Evolutionary conservation across 495 filamentous ascomycete genomes (phyloP).

Genomic region (Penicillium crystallinum): DNA sequence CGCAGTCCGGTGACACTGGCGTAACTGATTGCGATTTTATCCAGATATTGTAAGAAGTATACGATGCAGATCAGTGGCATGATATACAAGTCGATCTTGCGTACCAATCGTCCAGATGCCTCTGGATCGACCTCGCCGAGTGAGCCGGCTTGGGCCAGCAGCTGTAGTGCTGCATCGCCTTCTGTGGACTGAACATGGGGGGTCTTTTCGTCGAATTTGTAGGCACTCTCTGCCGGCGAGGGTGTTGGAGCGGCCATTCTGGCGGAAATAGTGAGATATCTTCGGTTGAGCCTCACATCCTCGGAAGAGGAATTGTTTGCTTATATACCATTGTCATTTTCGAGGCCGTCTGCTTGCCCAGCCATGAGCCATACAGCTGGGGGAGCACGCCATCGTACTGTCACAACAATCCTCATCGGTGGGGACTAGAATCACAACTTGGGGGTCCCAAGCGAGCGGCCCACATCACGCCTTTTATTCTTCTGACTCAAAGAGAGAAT

Average conservation of each 20-base stretch:
- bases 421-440: neutral
- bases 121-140: neutral
- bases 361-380: neutral
- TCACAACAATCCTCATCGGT: neutral
- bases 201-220: neutral
- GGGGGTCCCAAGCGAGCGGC: neutral
- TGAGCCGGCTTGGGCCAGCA: neutral
- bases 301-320: neutral
- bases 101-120: slow-evolving; percentile 2
- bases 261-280: neutral
- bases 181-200: neutral
- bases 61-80: slow-evolving; percentile 37
- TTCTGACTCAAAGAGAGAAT: no score
- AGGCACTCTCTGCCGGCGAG: neutral
- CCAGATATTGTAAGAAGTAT: slow-evolving; percentile 40
- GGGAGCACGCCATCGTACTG: neutral
- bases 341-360: neutral
- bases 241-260: neutral
- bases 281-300: neutral
- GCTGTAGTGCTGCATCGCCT: neutral
- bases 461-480: neutral
- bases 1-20: slow-evolving; percentile 1
- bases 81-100: slow-evolving; percentile 45
- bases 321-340: neutral
- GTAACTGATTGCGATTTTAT: slow-evolving; percentile 44